Percentiles rank a stretch among this genome's conserved stretches.
These are phyloP conservation scores for Begonia fuchsioides DNA, from an alignment of 306 rosid species.

Conservation along the genomic window DNA sequence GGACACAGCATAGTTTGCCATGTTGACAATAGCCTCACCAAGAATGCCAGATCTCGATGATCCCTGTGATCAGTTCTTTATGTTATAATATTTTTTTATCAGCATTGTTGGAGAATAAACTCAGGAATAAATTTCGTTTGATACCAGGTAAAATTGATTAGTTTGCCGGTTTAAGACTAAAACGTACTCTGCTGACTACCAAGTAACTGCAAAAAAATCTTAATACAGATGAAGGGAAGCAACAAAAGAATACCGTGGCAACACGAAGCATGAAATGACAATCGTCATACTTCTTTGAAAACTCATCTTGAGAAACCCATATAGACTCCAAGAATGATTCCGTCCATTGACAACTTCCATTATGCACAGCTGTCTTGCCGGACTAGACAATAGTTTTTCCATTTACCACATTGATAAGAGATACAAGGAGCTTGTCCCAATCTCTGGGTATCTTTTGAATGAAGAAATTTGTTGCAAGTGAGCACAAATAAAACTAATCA, in stretches of 20 bases:
- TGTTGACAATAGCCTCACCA: conserved; percentile 29
- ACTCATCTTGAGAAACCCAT: conserved; percentile 19
- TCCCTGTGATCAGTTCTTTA: conserved; percentile 15
- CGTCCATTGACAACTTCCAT: conserved; percentile 35
- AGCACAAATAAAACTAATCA: too few relatives aligned
- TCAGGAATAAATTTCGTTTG: neutral
- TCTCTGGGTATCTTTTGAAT: conserved; percentile 27
- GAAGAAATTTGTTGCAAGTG: neutral
- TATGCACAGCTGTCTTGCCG: conserved; percentile 22
- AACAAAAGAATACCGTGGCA: conserved; percentile 22
- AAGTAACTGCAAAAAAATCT: neutral
- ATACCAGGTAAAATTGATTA: neutral
- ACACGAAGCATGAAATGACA: conserved; percentile 28
- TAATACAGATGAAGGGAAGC: conserved; percentile 2
- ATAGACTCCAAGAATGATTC: conserved; percentile 22
- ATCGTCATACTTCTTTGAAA: conserved; percentile 22
- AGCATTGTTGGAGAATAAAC: neutral
- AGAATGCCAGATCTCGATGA: conserved; percentile 28
- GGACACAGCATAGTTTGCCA: conserved; percentile 18
- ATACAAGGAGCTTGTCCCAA: conserved; percentile 36
- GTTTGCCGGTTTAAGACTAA: neutral
- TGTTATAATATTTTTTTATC: neutral
- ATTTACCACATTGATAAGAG: conserved; percentile 22
- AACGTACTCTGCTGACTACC: neutral
- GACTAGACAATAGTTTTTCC: conserved; percentile 24